Percentiles rank a stretch among this genome's conserved stretches.
These are phyloP conservation scores for Penicillium vulpinum DNA, from an alignment of 2,329 filamentous ascomycete genomes.

Conservation along the genomic window DNA sequence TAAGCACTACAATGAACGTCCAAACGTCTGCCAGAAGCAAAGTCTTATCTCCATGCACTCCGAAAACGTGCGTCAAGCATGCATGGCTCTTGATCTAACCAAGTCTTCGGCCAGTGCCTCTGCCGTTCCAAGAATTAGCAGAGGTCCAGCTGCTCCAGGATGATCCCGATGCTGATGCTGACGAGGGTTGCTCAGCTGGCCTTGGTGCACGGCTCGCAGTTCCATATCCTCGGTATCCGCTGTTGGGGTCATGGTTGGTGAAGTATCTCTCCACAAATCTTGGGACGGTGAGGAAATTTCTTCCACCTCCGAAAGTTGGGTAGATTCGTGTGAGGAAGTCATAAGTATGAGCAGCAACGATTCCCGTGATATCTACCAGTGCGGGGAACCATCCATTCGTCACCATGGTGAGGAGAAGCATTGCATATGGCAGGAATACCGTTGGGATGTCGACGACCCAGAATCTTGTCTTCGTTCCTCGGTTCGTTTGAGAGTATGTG, in stretches of 20 bases:
- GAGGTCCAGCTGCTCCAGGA: slow-evolving; percentile 31
- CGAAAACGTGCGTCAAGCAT: background rate
- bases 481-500: slow-evolving; percentile 82
- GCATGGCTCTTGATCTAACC: slow-evolving; percentile 12
- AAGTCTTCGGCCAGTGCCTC: slow-evolving; percentile 45
- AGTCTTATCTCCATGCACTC: background rate
- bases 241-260: slow-evolving; percentile 46
- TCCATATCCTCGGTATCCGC: slow-evolving; percentile 59
- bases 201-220: slow-evolving; percentile 55
- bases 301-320: slow-evolving; percentile 82
- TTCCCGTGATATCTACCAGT: slow-evolving; percentile 69
- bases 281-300: slow-evolving; percentile 74
- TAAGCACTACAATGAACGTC: background rate
- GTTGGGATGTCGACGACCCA: slow-evolving; percentile 82
- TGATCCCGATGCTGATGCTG: slow-evolving; percentile 10
- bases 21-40: background rate
- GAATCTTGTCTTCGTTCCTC: slow-evolving; percentile 72
- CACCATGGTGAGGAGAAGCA: slow-evolving; percentile 73
- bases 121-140: slow-evolving; percentile 37
- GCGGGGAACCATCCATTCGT: slow-evolving; percentile 60
- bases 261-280: slow-evolving; percentile 69
- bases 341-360: slow-evolving; percentile 83
- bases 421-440: slow-evolving; percentile 76
- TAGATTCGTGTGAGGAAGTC: slow-evolving; percentile 88
- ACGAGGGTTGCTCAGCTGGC: slow-evolving; percentile 4